These are phyloP conservation scores for Prasinococcaceae sp. DNA, from an alignment of 139 green algal species.

Conservation along the genomic window DNA sequence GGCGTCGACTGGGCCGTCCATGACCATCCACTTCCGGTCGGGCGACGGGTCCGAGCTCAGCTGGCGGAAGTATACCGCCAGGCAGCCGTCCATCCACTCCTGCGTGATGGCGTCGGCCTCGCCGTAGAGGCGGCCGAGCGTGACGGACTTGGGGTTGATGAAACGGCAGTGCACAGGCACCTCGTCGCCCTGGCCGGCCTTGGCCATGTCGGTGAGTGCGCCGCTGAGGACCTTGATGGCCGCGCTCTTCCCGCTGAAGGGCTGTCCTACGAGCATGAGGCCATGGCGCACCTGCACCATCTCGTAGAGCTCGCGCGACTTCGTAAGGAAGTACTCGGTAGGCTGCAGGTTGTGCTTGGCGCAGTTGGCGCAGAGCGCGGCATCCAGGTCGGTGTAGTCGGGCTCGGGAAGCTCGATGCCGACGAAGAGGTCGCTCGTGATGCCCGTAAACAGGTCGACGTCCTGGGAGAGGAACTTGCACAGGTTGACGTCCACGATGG, in stretches of 20 bases:
- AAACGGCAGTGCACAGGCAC: conserved; percentile 9
- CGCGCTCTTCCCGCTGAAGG: conserved; percentile 37
- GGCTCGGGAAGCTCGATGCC: conserved; percentile 39
- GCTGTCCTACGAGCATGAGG: conserved; percentile 39
- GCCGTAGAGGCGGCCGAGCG: conserved; percentile 30
- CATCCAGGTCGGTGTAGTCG: conserved; percentile 28
- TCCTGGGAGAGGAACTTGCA: conserved; percentile 75
- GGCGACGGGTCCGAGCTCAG: conserved; percentile 12
- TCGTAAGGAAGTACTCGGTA: conserved; percentile 52
- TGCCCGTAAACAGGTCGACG: conserved; percentile 43
- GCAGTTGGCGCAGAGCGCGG: conserved; percentile 34
- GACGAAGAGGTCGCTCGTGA: conserved; percentile 45
- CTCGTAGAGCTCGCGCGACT: conserved; percentile 69
- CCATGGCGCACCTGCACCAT: conserved; percentile 62
- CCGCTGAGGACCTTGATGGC: conserved; percentile 35
- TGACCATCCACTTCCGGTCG: conserved; percentile 24
- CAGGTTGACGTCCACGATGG: conserved; percentile 40
- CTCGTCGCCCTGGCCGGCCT: conserved; percentile 31
- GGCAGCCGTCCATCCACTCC: conserved; percentile 29
- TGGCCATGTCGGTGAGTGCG: conserved; percentile 37
- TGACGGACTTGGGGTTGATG: conserved; percentile 28
- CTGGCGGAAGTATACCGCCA: conserved; percentile 26
- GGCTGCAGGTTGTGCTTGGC: conserved; percentile 36
- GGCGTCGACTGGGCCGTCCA: conserved; percentile 43
- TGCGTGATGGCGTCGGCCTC: conserved; percentile 21